Base-by-base conservation (phyloP, 208 protist genomes). In the Wallacemonas sp. region DNA sequence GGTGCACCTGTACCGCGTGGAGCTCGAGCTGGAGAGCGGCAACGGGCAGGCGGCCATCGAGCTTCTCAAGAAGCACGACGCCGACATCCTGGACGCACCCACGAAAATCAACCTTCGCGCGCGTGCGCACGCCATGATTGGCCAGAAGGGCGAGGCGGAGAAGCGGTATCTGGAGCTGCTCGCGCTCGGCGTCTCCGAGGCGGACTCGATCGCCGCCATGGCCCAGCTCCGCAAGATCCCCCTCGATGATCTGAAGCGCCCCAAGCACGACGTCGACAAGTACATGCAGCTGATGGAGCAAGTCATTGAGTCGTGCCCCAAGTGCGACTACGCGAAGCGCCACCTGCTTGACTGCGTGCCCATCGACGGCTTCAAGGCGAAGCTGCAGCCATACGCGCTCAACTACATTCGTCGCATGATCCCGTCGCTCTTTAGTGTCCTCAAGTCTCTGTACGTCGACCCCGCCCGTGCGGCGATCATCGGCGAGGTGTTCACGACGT, bases 401-500 rank as follows among this genome's bases (percentile, higher is more conserved):
- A 48, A 58, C 41, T 94, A 85, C 77, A 82, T 99, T 41, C 58
- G 64, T 4, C 96, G 96, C 64, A 92, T 94, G 70, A 92, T 98
- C 44, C 96, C 97, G 47, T 98, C 97, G 9, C 76, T 99, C 5
- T 97, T 98, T 68, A 93, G 82, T 65, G 87, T 89, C 21, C 68
- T 98, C 43, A 98, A 98, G 79, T 88, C 83, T 2, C 77, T 98
- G 17, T 99, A 98, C 86, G 43, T 33, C 19, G 70, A 83, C 62
- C n/a, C 71, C 5, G 78, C 72, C 36, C 92, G 96, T 39, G 81
- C 79, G 21, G 55, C 79, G 27, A 39, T 81, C 21, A 87, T 98
- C 56, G 92, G 83, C n/a, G 82, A 89, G 23, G 70, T 96, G 6
- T 88, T 96, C 62, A 26, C 66, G 0, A 27, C 68, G 41, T 82